phyloP scores from a whole-genome alignment of 2,329 filamentous ascomycete species.

The Epichloe sylvatica region DNA sequence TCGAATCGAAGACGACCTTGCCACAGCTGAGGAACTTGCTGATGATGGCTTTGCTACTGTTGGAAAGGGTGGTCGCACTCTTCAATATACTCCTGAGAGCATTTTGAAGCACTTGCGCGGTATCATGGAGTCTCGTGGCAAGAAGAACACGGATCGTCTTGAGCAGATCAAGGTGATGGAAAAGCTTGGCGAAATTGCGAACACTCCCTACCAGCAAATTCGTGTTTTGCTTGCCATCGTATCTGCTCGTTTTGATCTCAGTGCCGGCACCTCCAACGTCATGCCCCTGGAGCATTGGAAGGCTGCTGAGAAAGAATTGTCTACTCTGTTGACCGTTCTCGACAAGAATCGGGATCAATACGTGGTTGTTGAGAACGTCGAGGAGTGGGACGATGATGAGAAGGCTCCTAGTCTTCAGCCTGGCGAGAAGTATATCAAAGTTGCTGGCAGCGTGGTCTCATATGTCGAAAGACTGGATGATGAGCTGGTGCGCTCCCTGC shows the following conservation, averaged over 20 bases:
- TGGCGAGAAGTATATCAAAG: conserved; percentile 71
- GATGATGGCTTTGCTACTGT: conserved; percentile 84
- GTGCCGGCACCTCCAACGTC: conserved; percentile 58
- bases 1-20: conserved; percentile 29
- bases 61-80: conserved; percentile 72
- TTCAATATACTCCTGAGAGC: conserved; percentile 90
- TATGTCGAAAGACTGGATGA: conserved; percentile 92
- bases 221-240: conserved; percentile 83
- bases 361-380: conserved; percentile 77
- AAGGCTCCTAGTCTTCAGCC: conserved; percentile 64
- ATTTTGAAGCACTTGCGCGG: conserved; percentile 92
- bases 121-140: conserved; percentile 90
- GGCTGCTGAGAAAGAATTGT: conserved; percentile 75
- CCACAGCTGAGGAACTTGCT: conserved; percentile 43
- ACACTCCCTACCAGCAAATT: conserved; percentile 85
- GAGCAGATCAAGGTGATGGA: conserved; percentile 98
- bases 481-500: conserved; percentile 91
- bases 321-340: conserved; percentile 61
- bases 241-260: conserved; percentile 87
- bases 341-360: conserved; percentile 60
- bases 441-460: conserved; percentile 87
- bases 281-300: conserved; percentile 98
- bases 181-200: conserved; percentile 79
- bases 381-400: conserved; percentile 99
- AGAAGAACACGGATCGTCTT: conserved; percentile 92